Conservation (phyloP, 345 rosid genomes). For the Populus tremula region DNA sequence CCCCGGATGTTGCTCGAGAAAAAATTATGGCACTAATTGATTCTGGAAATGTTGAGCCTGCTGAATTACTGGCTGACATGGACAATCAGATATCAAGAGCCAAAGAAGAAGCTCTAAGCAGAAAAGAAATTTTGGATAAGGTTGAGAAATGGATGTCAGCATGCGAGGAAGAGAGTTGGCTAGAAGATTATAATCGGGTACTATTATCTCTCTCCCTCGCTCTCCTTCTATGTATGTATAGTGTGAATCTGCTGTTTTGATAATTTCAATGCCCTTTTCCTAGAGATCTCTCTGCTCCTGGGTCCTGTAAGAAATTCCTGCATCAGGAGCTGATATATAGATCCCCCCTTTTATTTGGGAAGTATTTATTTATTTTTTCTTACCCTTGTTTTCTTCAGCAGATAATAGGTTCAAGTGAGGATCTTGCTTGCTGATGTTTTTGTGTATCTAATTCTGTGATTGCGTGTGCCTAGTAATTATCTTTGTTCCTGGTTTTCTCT, state of each 20-base stretch:
- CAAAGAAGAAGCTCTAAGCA: conserved; percentile 83
- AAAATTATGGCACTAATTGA: conserved; percentile 78
- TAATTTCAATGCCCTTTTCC: background rate
- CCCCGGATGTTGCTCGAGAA: conserved; percentile 81
- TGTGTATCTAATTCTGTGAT: background rate
- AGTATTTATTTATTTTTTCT: background rate
- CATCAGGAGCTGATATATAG: background rate
- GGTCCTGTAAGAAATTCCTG: background rate
- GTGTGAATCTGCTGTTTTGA: background rate
- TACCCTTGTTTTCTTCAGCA: background rate
- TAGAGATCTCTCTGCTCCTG: background rate
- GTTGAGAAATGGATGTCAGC: conserved; percentile 99
- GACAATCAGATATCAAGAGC: conserved; percentile 86
- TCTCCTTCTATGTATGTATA: background rate
- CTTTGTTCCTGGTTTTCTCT: background rate
- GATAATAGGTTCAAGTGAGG: background rate
- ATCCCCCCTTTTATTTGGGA: background rate
- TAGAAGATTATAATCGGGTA: conserved; percentile 96
- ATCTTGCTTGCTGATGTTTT: background rate
- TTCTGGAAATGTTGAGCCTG: conserved; percentile 86
- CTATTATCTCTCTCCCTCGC: background rate
- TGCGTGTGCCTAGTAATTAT: background rate
- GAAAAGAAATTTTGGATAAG: conserved; percentile 92
- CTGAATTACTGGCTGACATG: conserved; percentile 90
- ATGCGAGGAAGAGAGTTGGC: conserved; percentile 99